Evolutionary conservation across 225 moss, liverwort and hornwort genomes (phyloP), one percentile per base, ranked within the genome.

Genomic region (Pseudoscleropodium purum): DNA sequence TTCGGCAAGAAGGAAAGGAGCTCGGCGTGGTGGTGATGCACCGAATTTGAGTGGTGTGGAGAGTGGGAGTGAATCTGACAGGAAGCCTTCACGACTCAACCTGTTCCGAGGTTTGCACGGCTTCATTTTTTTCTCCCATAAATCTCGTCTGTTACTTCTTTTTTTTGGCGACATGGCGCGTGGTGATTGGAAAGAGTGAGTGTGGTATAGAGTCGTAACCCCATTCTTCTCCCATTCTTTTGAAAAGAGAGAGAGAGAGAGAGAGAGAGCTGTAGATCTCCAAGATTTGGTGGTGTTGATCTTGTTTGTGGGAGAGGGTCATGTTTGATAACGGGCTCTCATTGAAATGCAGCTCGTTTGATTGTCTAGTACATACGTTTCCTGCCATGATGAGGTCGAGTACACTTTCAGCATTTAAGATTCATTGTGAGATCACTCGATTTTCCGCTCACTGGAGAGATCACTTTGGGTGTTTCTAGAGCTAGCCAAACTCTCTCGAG

Each of bases 81-180:
- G 41, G 62, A 91, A 92, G 34, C 39, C 90, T 41, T 45, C 86
- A 14, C 83, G 89, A 87, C 85, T 90, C 75, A 85, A 76, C 52
- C 86, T 76, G 21, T 90, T 94, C 74, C 91, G 87, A 89, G 94
- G 94, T 94, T 62, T 61, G 69, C 34, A 56, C 72, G 56, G 6
- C 37, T 56, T 37, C 37, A 79, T 9, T 17, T 9, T 11, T 15
- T 26, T 6, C 5, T 4, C 15, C 37, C n/a, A 11, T 4, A 16
- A n/a, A n/a, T 1, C 79, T 79, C 79, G n/a, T 11, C 79, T 57
- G 7, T 16, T 16, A 15, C 37, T 11, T 16, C 4, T 20, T 20
- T 36, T 24, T 61, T 10, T 25, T 15, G 5, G 77, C 36, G 56
- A n/a, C 37, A 79, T n/a, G 79, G 26, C 56, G 54, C 78, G 54